Conservation (phyloP, 148 eudicot genomes). For the Rhododendron griersonianum region DNA sequence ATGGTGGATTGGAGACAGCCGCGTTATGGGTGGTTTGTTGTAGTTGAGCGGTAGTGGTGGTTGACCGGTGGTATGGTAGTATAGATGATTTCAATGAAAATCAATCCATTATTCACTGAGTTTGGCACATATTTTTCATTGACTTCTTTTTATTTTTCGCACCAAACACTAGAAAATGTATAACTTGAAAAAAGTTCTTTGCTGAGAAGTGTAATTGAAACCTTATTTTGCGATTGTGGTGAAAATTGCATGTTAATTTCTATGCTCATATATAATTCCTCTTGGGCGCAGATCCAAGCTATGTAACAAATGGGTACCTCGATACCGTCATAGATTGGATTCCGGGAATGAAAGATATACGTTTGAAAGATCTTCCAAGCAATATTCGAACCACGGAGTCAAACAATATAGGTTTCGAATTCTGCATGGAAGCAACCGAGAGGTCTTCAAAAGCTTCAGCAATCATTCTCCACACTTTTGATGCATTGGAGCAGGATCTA, state of each 20-base stretch:
- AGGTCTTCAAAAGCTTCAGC: slow-evolving; percentile 6
- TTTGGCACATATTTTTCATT: background rate
- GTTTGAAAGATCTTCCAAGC: slow-evolving; percentile 14
- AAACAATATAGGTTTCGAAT: background rate
- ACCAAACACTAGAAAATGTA: background rate
- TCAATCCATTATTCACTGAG: background rate
- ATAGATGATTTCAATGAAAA: background rate
- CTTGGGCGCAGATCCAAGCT: slow-evolving; percentile 4
- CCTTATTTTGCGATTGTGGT: background rate
- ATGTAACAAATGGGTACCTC: background rate
- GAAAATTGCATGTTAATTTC: background rate
- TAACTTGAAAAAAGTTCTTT: background rate
- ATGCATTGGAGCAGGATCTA: slow-evolving; percentile 9
- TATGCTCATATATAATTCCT: background rate
- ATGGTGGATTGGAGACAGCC: background rate
- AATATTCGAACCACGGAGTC: background rate
- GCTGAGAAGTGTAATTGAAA: background rate
- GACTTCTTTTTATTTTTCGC: background rate
- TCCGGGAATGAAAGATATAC: slow-evolving; percentile 12
- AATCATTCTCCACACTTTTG: slow-evolving; percentile 12
- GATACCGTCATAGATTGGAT: slow-evolving; percentile 12
- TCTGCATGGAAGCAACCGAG: slow-evolving; percentile 10
- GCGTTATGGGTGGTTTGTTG: background rate
- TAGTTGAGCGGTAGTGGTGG: background rate
- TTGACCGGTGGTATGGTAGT: background rate